Base-by-base conservation (phyloP, 139 green algal species). In the Tetraselmis striata region DNA sequence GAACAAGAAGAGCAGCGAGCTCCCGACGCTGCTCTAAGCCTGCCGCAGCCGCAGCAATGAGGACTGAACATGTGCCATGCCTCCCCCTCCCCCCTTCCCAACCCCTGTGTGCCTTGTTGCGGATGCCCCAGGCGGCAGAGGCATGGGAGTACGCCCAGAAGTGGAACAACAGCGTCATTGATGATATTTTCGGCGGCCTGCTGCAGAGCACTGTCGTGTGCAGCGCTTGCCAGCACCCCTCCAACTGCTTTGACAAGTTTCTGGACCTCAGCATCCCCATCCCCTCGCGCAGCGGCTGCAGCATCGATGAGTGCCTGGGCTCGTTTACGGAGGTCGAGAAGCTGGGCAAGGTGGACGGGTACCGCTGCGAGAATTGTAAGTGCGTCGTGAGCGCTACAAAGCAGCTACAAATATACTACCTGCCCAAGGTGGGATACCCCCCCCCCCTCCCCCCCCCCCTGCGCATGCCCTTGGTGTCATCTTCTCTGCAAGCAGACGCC, bases 181-280 rank as follows among this genome's bases (percentile, higher is more conserved):
- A 96, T 30, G 90, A 94, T 67, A 86, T 94, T 30, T 96, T 97
- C 81, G 89, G 91, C 23, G 93, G 93, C n/a, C 85, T 92, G 79
- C 83, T 95, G 87, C 92, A 96, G 85, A 94, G 88, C 85, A 95
- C 90, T 0, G 80, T 97, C 22, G 80, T 89, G 79, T 97, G 93
- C 85, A 81, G 83, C 59, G 78, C 28, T 23, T 97, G 93, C 82
- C 31, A 82, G 1, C 78, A 80, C 25, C 22, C 82, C 23, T 91
- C 83, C 82, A 89, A 95, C 85, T 93, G 90, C 80, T 97, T 96
- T 80, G 93, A 97, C 59, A 84, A 90, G 1, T 94, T 94, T 76
- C 78, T 95, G 76, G 93, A 94, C 80, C 87, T 97, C 2, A 89
- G 86, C 23, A n/a, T 97, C 77, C 92, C 93, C 30, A 85, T 97